A percentile compares a stretch with the other conserved stretches of the same genome.
Evolutionary conservation across 192 early-diverging fungal genomes (phyloP).

Genomic region (Linnemannia schmuckeri): DNA sequence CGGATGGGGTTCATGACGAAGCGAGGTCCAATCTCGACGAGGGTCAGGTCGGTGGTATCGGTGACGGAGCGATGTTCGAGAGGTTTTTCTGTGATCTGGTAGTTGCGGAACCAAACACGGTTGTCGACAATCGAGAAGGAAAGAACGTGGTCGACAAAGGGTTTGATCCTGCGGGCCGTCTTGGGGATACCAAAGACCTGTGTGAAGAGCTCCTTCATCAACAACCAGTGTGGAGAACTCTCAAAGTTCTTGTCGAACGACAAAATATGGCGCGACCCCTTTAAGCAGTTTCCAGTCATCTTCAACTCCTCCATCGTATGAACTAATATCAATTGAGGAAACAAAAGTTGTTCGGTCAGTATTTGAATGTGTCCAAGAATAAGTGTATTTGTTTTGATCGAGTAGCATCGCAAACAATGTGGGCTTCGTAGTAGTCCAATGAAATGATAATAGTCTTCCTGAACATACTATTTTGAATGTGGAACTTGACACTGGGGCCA

Average conservation of each 20-base stretch:
- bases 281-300: constrained; percentile 98
- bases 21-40: constrained; percentile 98
- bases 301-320: constrained; percentile 99
- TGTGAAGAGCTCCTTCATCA: constrained; percentile 95
- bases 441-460: neutral
- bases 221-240: constrained; percentile 81
- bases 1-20: constrained; percentile 93
- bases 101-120: constrained; percentile 97
- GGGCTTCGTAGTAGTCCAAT: neutral
- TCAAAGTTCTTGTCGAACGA: constrained; percentile 97
- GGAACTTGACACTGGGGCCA: constrained; percentile 95
- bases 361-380: neutral
- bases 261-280: constrained; percentile 94
- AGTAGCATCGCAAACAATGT: too few species aligned
- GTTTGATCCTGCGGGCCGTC: constrained; percentile 91
- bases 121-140: constrained; percentile 89
- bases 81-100: constrained; percentile 80
- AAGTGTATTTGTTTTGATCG: neutral
- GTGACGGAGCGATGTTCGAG: constrained; percentile 62
- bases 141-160: constrained; percentile 97
- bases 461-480: constrained; percentile 88
- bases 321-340: constrained; percentile 59
- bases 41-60: constrained; percentile 77
- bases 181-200: constrained; percentile 93
- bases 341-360: neutral